Evolutionary conservation across 148 eudicot genomes (phyloP).

Genomic region (Amaranthus cruentus): DNA sequence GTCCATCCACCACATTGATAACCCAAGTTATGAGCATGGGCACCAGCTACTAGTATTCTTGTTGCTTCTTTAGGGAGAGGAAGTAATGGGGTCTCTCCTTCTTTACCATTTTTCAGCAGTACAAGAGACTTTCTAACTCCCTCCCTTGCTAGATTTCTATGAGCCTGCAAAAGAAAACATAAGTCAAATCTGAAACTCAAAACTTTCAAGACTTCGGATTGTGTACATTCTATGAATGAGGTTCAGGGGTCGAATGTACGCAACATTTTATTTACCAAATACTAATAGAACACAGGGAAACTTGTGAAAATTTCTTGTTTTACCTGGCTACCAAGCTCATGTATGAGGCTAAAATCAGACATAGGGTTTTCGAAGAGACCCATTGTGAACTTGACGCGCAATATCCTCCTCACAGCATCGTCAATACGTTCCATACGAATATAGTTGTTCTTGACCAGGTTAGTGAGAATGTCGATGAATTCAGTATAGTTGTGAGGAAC

Average conservation of each 20-base stretch:
- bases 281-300: too few relatives aligned
- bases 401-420: conserved; percentile 37
- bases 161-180: conserved; percentile 18
- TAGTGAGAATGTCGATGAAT: conserved; percentile 26
- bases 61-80: conserved; percentile 27
- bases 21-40: conserved; percentile 37
- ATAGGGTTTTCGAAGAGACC: conserved; percentile 35
- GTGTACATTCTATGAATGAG: background rate
- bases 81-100: conserved; percentile 22
- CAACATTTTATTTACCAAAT: too few relatives aligned
- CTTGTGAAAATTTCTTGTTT: background rate
- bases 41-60: conserved; percentile 33
- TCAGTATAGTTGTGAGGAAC: conserved; percentile 29
- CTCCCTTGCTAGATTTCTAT: conserved; percentile 33
- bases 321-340: conserved; percentile 35
- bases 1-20: conserved; percentile 40
- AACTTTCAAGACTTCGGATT: too few relatives aligned
- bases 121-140: conserved; percentile 36
- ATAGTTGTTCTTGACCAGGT: conserved; percentile 25
- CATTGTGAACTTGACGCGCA: conserved; percentile 34
- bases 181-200: background rate
- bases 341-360: conserved; percentile 21
- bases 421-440: conserved; percentile 32
- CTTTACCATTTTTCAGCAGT: conserved; percentile 35
- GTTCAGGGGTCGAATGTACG: too few relatives aligned